Percentiles rank a stretch among this genome's conserved stretches.
Evolutionary conservation across 2,329 filamentous ascomycete species (phyloP).

Genomic region (Acephala macrosclerotiorum): DNA sequence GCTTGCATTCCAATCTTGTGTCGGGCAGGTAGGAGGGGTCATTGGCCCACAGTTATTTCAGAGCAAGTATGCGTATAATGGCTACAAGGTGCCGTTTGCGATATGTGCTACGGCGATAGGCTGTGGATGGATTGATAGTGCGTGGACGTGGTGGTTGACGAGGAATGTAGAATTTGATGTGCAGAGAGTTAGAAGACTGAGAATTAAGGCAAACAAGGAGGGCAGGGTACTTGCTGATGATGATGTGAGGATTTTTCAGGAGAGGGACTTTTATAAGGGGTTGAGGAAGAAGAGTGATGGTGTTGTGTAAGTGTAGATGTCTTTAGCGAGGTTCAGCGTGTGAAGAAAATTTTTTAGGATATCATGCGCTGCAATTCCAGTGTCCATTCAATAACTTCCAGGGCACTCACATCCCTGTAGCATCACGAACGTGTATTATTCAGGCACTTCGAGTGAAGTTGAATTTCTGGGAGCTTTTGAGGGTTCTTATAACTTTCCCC

Average conservation of each 20-base stretch:
- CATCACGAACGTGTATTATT: no score
- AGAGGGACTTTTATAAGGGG: slow-evolving; percentile 33
- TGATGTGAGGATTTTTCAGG: slow-evolving; percentile 41
- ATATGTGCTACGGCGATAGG: slow-evolving; percentile 48
- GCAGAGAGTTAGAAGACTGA: slow-evolving; percentile 40
- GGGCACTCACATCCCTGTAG: no score
- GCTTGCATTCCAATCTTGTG: slow-evolving; percentile 50
- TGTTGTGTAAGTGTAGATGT: neutral
- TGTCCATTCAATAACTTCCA: no score
- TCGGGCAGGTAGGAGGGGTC: slow-evolving; percentile 54
- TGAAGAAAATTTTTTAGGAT: no score
- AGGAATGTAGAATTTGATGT: slow-evolving; percentile 50
- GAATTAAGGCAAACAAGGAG: slow-evolving; percentile 41
- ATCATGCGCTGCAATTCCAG: no score
- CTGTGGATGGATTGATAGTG: slow-evolving; percentile 46
- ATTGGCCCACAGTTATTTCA: slow-evolving; percentile 54
- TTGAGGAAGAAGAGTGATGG: slow-evolving; percentile 12
- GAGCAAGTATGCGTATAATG: slow-evolving; percentile 50
- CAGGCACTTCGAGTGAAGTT: no score
- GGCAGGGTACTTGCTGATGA: slow-evolving; percentile 42
- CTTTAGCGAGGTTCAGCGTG: no score
- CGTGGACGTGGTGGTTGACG: slow-evolving; percentile 52
- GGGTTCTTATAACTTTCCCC: no score
- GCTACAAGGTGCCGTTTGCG: slow-evolving; percentile 48
- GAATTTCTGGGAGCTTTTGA: no score